Base-by-base conservation (phyloP, 2,329 filamentous ascomycete genomes). In the Trichoderma afroharzianum region DNA sequence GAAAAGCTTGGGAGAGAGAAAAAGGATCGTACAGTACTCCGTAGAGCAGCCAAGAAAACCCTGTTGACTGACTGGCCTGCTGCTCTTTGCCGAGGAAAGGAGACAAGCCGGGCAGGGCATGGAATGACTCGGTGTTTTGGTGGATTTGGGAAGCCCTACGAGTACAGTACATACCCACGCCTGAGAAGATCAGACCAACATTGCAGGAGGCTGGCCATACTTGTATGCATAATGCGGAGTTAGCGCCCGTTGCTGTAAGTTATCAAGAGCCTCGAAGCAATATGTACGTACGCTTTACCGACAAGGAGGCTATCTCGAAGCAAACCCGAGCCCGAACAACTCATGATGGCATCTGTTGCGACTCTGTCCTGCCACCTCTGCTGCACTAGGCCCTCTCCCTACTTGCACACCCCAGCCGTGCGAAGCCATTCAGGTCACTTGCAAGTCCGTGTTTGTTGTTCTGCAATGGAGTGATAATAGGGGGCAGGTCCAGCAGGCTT, bases 391-490 rank as follows among this genome's bases (percentile, higher is more conserved):
- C 15, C n/a, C 26, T 43, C 53, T 68, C 64, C 55, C 50, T 59
- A 47, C 64, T 59, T 68, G 33, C 55, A 47, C 26, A 43, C 28
- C 64, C 64, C 55, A 68, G 64, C 36, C 53, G 64, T 21, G 39
- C 18, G 64, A 59, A 50, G 64, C 36, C 26, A 68, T 68, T 59
- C 55, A 59, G 64, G 53, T 12, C 55, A 43, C 63, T 43, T 15
- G 33, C 33, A 47, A 47, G 55, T 59, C 55, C 64, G 63, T 43
- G 58, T 58, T 39, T 67, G 63, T 43, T 58, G 50, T 33, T 67
- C 64, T 68, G 26, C 36, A 33, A 62, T 69, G 57, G 30, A 61
- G 57, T 47, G 64, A 68, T 50, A 69, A 69, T 69, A 69, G 66
- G 66, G 66, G 66, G 63, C 57, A 59, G 61, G 4, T 18, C 32